These are phyloP conservation scores for Inonotus obliquus DNA, from an alignment of 1,284 basidiomycete genomes.

Conservation along the genomic window DNA sequence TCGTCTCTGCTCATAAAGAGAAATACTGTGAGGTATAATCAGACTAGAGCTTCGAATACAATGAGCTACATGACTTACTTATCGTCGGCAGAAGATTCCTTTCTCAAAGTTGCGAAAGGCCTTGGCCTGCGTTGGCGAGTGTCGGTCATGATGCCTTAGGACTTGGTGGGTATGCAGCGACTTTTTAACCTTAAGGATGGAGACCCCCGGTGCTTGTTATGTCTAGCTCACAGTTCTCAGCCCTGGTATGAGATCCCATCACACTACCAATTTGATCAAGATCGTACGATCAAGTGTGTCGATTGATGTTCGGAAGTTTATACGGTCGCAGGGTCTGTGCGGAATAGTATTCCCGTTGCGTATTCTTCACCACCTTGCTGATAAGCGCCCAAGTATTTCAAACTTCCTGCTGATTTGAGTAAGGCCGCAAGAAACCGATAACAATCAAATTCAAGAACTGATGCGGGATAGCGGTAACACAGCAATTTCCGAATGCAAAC, in stretches of 20 bases:
- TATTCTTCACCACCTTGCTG: background rate
- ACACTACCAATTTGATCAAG: background rate
- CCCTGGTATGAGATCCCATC: background rate
- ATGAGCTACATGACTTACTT: background rate
- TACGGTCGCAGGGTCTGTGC: background rate
- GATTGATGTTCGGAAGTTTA: background rate
- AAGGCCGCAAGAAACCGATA: background rate
- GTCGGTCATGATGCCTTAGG: background rate
- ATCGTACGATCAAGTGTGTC: background rate
- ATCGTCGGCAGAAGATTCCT: constrained; percentile 15
- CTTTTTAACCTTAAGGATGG: background rate
- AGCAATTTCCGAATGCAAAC: background rate
- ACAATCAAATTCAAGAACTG: background rate
- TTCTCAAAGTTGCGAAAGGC: constrained; percentile 13
- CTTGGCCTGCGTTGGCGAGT: background rate
- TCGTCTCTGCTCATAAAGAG: constrained; percentile 12
- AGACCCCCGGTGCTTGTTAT: background rate
- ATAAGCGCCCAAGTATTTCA: background rate
- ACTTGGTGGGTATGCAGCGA: too few species aligned
- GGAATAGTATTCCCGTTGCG: background rate
- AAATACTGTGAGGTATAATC: background rate
- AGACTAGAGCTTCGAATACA: background rate
- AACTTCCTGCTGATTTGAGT: background rate
- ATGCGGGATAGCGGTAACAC: background rate
- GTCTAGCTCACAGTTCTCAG: background rate